A percentile compares a stretch with the other conserved stretches of the same genome.
Conservation (phyloP, 2,329 filamentous ascomycete genomes). For the Aspergillus luchuensis region DNA sequence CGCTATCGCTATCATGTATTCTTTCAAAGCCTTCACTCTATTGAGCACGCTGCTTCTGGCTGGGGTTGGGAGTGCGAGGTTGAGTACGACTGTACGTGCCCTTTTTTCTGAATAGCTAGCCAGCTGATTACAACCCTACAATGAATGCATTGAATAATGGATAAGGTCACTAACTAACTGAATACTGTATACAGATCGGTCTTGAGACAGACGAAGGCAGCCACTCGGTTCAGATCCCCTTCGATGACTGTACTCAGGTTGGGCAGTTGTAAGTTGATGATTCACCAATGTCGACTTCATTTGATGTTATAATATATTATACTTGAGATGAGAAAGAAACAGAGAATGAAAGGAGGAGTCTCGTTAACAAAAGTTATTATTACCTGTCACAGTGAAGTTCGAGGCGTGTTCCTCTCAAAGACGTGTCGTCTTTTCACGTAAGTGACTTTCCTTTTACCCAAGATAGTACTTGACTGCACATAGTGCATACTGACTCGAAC, state of each 20-base stretch:
- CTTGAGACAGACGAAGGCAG: background rate
- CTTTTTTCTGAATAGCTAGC: too few relatives aligned
- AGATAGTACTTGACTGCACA: too few relatives aligned
- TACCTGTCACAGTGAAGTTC: slow-evolving; percentile 10
- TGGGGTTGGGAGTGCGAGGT: background rate
- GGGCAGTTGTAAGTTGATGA: background rate
- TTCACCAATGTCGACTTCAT: too few relatives aligned
- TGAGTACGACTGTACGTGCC: background rate
- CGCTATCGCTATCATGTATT: background rate
- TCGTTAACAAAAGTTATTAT: background rate
- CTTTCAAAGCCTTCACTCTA: background rate
- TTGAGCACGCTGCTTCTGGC: background rate
- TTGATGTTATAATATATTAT: too few relatives aligned
- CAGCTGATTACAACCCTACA: background rate
- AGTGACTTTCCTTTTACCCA: background rate
- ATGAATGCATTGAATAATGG: too few relatives aligned
- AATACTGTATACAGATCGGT: background rate
- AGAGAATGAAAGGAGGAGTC: too few relatives aligned
- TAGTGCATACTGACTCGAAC: background rate
- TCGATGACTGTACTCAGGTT: background rate
- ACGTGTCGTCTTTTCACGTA: slow-evolving; percentile 17
- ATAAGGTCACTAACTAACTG: too few relatives aligned
- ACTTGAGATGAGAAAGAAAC: background rate
- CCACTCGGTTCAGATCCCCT: background rate
- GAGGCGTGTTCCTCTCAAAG: slow-evolving; percentile 7